phyloP scores from a whole-genome alignment of 106 monocot species.

The Amphibolis antarctica region DNA sequence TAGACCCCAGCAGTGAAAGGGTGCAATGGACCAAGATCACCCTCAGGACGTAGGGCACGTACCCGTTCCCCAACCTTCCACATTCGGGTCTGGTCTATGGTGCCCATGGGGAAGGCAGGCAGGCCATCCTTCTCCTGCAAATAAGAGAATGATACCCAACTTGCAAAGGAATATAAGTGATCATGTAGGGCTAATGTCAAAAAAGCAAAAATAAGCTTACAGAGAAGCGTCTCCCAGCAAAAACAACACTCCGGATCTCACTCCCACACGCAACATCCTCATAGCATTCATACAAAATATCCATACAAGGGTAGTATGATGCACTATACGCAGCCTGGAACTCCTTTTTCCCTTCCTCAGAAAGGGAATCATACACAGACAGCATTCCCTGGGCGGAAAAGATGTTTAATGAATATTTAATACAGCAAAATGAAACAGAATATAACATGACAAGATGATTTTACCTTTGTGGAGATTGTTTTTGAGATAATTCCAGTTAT shows the following conservation, averaged over 20 bases:
- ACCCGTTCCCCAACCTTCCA: constrained; percentile 79
- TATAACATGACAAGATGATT: not conserved
- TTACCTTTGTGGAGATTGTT: constrained; percentile 80
- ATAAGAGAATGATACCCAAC: not conserved
- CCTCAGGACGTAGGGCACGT: constrained; percentile 32
- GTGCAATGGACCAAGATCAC: constrained; percentile 69
- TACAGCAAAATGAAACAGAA: not conserved
- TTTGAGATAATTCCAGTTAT: constrained; percentile 73
- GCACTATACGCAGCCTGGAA: constrained; percentile 69
- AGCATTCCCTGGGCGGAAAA: constrained; percentile 51
- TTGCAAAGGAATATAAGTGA: not conserved
- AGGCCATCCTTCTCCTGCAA: constrained; percentile 71
- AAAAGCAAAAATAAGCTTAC: constrained; percentile 33
- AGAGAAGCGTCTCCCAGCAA: constrained; percentile 67
- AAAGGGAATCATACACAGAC: constrained; percentile 55
- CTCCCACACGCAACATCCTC: constrained; percentile 73
- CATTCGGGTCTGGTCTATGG: constrained; percentile 77
- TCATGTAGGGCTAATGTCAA: not conserved
- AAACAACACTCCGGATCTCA: constrained; percentile 76
- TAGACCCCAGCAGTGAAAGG: constrained; percentile 82
- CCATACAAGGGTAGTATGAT: constrained; percentile 84
- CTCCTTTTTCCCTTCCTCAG: constrained; percentile 63
- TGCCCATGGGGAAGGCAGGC: constrained; percentile 87
- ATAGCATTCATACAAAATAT: constrained; percentile 80
- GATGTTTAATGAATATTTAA: not conserved